Base-by-base conservation (phyloP, 164 flowering plant genomes). In the Piper longum region DNA sequence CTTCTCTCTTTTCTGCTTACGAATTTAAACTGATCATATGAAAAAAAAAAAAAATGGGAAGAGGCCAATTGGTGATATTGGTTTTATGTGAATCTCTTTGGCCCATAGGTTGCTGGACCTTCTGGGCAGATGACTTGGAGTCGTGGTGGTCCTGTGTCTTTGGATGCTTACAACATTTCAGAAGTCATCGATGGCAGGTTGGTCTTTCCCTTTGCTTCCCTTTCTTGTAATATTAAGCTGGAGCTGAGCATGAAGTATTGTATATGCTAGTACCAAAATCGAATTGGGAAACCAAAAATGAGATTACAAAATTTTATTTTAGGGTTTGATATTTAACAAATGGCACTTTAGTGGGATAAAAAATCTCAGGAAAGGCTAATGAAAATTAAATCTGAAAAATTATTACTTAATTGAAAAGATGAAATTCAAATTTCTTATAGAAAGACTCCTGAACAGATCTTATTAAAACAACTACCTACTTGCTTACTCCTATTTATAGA, bases 91-190 rank as follows among this genome's bases (percentile, higher is more conserved):
- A 70, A 45, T 58, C n/a, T 64, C 4, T 64, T 70, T 39, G 42
- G 12, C 14, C 42, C 66, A 14, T 73, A 87, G 96, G 90, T 89
- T 64, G 58, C 84, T 63, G 97, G 97, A 51, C 95, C 97, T 59
- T 89, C 95, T 66, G 95, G 97, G 42, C 88, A 85, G 72, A 89
- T 89, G 95, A 81, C 79, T 62, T 89, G 97, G 97, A 85, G 87
- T 70, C 81, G 95, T 17, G 88, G 77, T 67, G 97, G 97, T 44
- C 95, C 97, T 41, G 73, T 64, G 52, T 79, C 81, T 73, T 75
- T 89, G 76, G 87, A 85, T 76, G 77, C 81, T 16, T 43, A 58
- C 60, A 89, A 89, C 69, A 87, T 89, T 55, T 69, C 66, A 2
- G 78, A 82, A 67, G 97, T 92, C 54, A 83, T 89, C 70, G 83